Evolutionary conservation across 768 basidiomycete species (phyloP).

Genomic region (Candolleomyces eurysporus): DNA sequence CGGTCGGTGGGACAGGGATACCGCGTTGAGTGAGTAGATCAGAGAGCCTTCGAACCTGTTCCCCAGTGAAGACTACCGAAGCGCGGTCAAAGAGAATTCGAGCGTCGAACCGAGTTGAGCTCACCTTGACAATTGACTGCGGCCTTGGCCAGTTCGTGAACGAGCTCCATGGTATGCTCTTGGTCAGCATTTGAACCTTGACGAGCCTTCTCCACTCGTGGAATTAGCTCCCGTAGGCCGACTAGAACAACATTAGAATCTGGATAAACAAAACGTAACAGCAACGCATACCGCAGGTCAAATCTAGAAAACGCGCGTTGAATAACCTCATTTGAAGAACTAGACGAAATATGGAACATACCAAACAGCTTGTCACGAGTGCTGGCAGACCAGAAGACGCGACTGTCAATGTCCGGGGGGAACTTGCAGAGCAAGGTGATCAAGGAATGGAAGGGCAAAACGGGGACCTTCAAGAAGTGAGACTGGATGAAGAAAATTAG

Average conservation of each 20-base stretch:
- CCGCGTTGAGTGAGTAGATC: conserved; percentile 37
- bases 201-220: conserved; percentile 37
- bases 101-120: conserved; percentile 7
- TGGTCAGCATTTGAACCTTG: conserved; percentile 32
- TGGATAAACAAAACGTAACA: neutral
- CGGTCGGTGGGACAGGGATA: conserved; percentile 16
- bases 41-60: conserved; percentile 49
- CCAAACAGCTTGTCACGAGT: conserved; percentile 69
- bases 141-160: conserved; percentile 43
- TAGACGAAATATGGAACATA: conserved; percentile 18
- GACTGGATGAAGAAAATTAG: conserved; percentile 45
- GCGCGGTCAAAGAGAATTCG: neutral
- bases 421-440: conserved; percentile 76
- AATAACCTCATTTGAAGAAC: neutral
- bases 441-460: conserved; percentile 78
- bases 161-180: conserved; percentile 38
- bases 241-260: conserved; percentile 2
- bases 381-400: conserved; percentile 67
- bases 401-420: conserved; percentile 71
- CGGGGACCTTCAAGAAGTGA: conserved; percentile 84
- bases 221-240: conserved; percentile 55
- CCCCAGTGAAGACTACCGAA: conserved; percentile 60
- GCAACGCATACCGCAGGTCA: conserved; percentile 31
- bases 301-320: conserved; percentile 23
- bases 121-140: conserved; percentile 60